Evolutionary conservation across 495 filamentous ascomycete genomes (phyloP).

Genomic region (Tuber melanosporum): DNA sequence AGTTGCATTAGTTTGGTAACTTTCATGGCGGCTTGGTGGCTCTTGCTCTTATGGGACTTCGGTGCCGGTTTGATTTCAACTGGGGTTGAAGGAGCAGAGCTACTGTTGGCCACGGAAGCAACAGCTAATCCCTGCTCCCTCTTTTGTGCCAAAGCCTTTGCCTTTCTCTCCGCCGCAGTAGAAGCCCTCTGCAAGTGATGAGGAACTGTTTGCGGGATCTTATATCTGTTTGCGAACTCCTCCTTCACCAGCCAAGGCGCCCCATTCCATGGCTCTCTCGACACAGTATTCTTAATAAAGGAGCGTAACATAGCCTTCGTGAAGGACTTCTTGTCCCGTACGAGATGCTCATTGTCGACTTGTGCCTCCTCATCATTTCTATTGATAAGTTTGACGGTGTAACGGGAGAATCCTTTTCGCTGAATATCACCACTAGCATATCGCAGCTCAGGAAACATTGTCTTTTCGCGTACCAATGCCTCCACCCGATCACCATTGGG

Average conservation of each 20-base stretch:
- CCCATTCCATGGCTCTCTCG: constrained; percentile 83
- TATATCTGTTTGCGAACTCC: constrained; percentile 72
- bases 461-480: constrained; percentile 80
- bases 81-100: constrained; percentile 53
- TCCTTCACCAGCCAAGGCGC: constrained; percentile 94
- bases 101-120: constrained; percentile 45
- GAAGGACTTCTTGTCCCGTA: constrained; percentile 83
- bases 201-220: constrained; percentile 77
- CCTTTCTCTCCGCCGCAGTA: constrained; percentile 71
- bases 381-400: constrained; percentile 68
- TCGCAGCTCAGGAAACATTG: constrained; percentile 60
- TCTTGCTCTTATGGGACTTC: constrained; percentile 67
- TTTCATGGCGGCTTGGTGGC: constrained; percentile 42
- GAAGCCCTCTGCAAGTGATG: constrained; percentile 72
- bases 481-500: constrained; percentile 63
- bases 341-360: constrained; percentile 74
- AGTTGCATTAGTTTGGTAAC: constrained; percentile 43
- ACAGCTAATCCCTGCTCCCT: constrained; percentile 50
- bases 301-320: constrained; percentile 89
- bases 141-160: constrained; percentile 46
- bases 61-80: constrained; percentile 75
- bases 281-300: constrained; percentile 91
- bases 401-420: constrained; percentile 59
- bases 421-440: constrained; percentile 43
- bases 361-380: constrained; percentile 66